A percentile compares a stretch with the other conserved stretches of the same genome.
Conservation (phyloP, 192 early-diverging fungal genomes). For the Podila horticola region DNA sequence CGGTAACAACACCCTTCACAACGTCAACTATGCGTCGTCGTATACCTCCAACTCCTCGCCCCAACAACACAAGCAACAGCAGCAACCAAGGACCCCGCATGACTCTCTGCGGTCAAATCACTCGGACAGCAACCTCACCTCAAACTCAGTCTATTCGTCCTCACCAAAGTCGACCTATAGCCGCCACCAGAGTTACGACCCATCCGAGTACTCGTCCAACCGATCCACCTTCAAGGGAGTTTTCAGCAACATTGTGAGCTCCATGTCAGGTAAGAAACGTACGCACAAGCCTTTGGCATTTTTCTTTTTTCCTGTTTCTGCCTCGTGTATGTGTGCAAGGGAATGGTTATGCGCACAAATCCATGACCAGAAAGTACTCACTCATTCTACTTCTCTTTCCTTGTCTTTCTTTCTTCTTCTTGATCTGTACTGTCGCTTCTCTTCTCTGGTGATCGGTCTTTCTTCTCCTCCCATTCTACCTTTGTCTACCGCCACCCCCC, state of each 20-base stretch:
- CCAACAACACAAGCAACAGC: constrained; percentile 2
- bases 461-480: neutral
- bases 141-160: constrained; percentile 18
- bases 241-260: constrained; percentile 64
- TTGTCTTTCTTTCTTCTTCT: neutral
- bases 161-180: constrained; percentile 49
- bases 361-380: neutral
- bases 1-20: neutral
- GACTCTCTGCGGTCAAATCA: constrained; percentile 44
- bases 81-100: constrained; percentile 18
- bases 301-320: neutral
- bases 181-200: constrained; percentile 35
- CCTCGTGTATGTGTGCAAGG: neutral
- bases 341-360: neutral
- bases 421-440: neutral
- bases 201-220: constrained; percentile 37
- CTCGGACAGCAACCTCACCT: constrained; percentile 37
- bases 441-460: neutral
- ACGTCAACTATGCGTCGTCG: neutral
- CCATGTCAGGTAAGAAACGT: constrained; percentile 53
- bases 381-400: neutral
- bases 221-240: constrained; percentile 67
- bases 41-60: neutral
- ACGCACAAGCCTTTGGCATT: neutral
- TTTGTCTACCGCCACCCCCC: neutral